These are phyloP conservation scores for Pseudocercospora eumusae DNA, from an alignment of 2,329 filamentous ascomycete genomes.

Conservation along the genomic window DNA sequence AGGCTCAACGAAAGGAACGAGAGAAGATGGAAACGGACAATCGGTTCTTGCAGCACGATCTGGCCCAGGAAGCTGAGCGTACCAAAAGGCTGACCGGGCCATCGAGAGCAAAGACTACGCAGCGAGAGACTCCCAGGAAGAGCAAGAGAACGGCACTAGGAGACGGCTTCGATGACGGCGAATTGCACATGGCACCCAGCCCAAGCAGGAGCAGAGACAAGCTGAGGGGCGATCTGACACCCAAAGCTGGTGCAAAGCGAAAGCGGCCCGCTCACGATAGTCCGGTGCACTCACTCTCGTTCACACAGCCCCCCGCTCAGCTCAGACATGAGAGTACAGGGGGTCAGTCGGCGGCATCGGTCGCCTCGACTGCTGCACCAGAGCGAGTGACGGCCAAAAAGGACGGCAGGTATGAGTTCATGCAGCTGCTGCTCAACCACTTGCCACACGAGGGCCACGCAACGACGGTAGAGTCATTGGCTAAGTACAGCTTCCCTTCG, in stretches of 20 bases:
- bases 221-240: conserved; percentile 55
- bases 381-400: conserved; percentile 9
- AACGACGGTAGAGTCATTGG: conserved; percentile 67
- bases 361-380: conserved; percentile 12
- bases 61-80: conserved; percentile 61
- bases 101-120: conserved; percentile 24
- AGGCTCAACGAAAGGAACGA: conserved; percentile 65
- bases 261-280: conserved; percentile 67
- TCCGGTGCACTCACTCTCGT: conserved; percentile 57
- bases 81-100: conserved; percentile 49
- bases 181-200: conserved; percentile 46
- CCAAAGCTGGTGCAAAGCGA: conserved; percentile 66
- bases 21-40: conserved; percentile 68
- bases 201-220: conserved; percentile 48
- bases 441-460: conserved; percentile 57
- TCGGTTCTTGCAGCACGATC: conserved; percentile 71
- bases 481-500: conserved; percentile 66
- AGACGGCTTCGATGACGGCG: conserved; percentile 75
- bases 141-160: conserved; percentile 42
- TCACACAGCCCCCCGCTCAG: conserved; percentile 31
- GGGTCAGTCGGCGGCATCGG: conserved; percentile 22
- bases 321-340: conserved; percentile 27
- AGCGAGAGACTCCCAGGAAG: conserved; percentile 34
- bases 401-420: conserved; percentile 41
- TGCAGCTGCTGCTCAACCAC: conserved; percentile 67